These are phyloP conservation scores for Salinomyces thailandicus DNA, from an alignment of 2,329 filamentous ascomycete genomes.

Conservation along the genomic window DNA sequence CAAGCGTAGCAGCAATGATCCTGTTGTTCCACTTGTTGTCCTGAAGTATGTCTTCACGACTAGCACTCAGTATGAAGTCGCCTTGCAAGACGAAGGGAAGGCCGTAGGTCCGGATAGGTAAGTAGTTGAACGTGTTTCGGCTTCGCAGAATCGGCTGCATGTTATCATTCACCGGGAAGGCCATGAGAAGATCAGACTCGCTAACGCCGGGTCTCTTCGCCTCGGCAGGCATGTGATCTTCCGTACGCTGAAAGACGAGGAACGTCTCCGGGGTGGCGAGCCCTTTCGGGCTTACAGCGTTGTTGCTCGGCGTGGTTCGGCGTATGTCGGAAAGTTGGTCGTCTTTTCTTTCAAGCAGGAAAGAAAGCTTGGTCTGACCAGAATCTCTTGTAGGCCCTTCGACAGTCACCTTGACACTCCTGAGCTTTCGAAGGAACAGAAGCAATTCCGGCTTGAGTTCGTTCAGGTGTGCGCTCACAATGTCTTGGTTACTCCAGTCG, in stretches of 20 bases:
- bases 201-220: constrained; percentile 8
- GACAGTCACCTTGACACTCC: constrained; percentile 13
- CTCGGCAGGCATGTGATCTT: constrained; percentile 9
- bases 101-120: constrained; percentile 1
- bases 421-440: constrained; percentile 25
- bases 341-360: not conserved
- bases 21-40: constrained; percentile 8
- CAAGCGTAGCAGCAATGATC: constrained; percentile 1
- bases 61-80: constrained; percentile 14
- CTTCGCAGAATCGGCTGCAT: constrained; percentile 3
- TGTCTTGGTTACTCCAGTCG: constrained; percentile 7
- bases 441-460: constrained; percentile 20
- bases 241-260: constrained; percentile 5
- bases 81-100: constrained; percentile 13
- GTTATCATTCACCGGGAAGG: constrained; percentile 12
- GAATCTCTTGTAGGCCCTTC: not conserved
- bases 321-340: not conserved
- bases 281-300: not conserved
- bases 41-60: constrained; percentile 7
- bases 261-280: not conserved
- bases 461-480: constrained; percentile 14
- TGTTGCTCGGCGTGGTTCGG: not conserved
- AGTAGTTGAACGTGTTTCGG: constrained; percentile 15
- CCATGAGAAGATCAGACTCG: constrained; percentile 13
- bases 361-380: not conserved